Evolutionary conservation across 2,329 filamentous ascomycete genomes (phyloP), one percentile per base, ranked within the genome.

Genomic region (Nemania sp.): DNA sequence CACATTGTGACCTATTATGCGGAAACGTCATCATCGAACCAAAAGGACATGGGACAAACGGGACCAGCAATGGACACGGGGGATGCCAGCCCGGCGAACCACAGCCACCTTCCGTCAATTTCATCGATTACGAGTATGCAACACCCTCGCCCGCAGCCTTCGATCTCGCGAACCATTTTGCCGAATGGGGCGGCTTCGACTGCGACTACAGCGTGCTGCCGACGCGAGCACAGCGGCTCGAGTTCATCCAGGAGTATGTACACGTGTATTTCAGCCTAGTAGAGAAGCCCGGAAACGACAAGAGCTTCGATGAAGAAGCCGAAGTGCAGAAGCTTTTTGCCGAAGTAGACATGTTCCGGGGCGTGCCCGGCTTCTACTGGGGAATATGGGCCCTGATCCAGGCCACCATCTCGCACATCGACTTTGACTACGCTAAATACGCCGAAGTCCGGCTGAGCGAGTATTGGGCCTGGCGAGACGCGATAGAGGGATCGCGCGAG

Each of bases 61-160:
- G 71, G 46, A 70, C 68, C 39, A 62, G 67, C 18, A 67, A 67
- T n/a, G 46, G n/a, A n/a, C 20, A 46, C 29, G 51, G 20, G 40
- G 42, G 21, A 17, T 42, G 39, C 25, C 69, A 74, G 13, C 71
- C 77, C 32, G 74, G 75, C 35, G 73, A 80, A 21, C 56, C 61
- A 46, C 66, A 60, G 15, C 51, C 62, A 17, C 80, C 83, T 50
- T 81, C 78, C 2, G 89, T 94, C 57, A 86, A 85, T 72, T 98
- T 99, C 77, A 99, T 99, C 75, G 95, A 99, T 78, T 99, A 98
- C 80, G 95, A 99, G 76, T 99, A 99, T 76, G 92, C 93, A 13
- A 95, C 92, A 4, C 93, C 95, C 2, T 94, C 93, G 0, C 94
- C 94, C 1, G 92, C 93, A 3, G 93, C 94, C 1, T 99, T 99